Percentiles rank a stretch among this genome's conserved stretches.
These are phyloP conservation scores for Syzygium aqueum DNA, from an alignment of 345 rosid species.

Conservation along the genomic window DNA sequence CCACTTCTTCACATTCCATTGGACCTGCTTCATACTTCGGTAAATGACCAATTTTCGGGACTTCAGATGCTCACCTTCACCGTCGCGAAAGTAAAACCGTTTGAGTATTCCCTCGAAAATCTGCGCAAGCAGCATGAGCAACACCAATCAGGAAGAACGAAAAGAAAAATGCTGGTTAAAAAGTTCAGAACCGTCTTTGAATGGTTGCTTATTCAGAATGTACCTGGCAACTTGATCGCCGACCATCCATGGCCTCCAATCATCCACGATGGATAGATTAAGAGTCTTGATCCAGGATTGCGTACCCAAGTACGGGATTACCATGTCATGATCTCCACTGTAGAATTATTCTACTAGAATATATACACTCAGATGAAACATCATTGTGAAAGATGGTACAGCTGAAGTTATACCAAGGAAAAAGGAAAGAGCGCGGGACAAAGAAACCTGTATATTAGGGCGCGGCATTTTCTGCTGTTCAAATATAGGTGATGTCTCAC, in stretches of 20 bases:
- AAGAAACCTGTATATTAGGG: constrained; percentile 19
- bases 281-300: constrained; percentile 12
- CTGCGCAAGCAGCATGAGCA: not conserved
- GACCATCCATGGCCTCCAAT: constrained; percentile 22
- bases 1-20: not conserved
- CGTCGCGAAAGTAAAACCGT: constrained; percentile 17
- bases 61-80: constrained; percentile 10
- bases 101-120: not conserved
- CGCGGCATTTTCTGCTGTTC: constrained; percentile 7
- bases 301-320: constrained; percentile 13
- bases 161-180: not conserved
- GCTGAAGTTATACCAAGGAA: not conserved
- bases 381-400: not conserved
- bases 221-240: constrained; percentile 20
- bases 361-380: not conserved
- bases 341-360: too few species aligned
- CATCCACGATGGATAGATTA: constrained; percentile 6
- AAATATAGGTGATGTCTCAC: constrained; percentile 7
- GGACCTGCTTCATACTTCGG: not conserved
- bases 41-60: not conserved
- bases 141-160: not conserved
- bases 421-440: not conserved
- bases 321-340: constrained; percentile 21
- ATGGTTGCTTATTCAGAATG: not conserved
- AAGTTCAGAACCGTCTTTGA: not conserved